Percentiles rank a stretch among this genome's conserved stretches.
Conservation (phyloP, 1,284 basidiomycete genomes). For the Cutaneotrichosporon cavernicola region DNA sequence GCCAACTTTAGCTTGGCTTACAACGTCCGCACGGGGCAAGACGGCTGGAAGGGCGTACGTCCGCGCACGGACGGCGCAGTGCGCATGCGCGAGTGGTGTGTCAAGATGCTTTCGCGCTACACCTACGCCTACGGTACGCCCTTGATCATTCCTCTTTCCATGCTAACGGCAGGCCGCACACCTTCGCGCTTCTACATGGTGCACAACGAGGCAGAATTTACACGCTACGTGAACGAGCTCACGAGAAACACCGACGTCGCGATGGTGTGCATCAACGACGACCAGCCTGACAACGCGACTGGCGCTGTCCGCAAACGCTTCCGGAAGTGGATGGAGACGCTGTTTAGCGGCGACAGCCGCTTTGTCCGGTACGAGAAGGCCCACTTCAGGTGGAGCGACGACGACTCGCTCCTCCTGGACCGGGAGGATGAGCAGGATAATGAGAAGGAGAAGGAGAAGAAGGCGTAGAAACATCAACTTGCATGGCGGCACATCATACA, state of each 20-base stretch:
- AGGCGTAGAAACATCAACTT: background rate
- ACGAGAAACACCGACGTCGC: constrained; percentile 24
- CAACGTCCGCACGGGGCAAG: constrained; percentile 38
- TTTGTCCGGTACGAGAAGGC: constrained; percentile 30
- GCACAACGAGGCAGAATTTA: constrained; percentile 26
- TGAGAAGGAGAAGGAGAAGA: background rate
- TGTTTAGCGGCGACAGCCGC: constrained; percentile 24
- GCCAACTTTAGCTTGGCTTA: constrained; percentile 31
- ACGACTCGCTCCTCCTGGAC: background rate
- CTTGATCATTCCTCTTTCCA: background rate
- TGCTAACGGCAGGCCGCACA: constrained; percentile 20
- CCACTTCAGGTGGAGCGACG: constrained; percentile 13
- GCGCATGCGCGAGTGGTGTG: constrained; percentile 35
- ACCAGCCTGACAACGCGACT: constrained; percentile 33
- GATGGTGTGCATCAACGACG: constrained; percentile 45
- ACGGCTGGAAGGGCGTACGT: constrained; percentile 32
- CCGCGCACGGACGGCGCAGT: constrained; percentile 29
- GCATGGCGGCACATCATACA: background rate
- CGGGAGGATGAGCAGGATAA: background rate
- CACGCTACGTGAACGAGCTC: constrained; percentile 19
- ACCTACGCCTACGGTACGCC: constrained; percentile 39
- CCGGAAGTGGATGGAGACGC: constrained; percentile 29
- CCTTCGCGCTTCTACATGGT: constrained; percentile 34
- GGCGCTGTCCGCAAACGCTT: constrained; percentile 17
- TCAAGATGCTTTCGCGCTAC: constrained; percentile 47